These are phyloP conservation scores for Hemileccinum rubropunctum DNA, from an alignment of 768 basidiomycete genomes.

Conservation along the genomic window DNA sequence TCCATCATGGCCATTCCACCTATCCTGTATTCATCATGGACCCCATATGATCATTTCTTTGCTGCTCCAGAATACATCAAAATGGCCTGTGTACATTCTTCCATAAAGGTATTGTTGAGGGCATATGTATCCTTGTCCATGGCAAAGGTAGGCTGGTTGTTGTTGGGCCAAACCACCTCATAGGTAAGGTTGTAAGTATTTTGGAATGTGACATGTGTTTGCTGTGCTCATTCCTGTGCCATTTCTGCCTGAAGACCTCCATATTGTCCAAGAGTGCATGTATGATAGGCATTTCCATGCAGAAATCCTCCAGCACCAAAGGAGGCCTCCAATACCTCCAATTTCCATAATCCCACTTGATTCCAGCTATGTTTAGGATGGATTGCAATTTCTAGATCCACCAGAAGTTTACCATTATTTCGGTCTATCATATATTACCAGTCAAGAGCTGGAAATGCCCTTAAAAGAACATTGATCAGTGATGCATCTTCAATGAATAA, in stretches of 20 bases:
- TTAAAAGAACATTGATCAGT: too few relatives aligned
- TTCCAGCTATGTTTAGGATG: not conserved
- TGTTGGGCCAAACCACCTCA: too few relatives aligned
- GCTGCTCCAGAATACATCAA: not conserved
- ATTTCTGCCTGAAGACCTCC: too few relatives aligned
- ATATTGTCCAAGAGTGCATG: constrained; percentile 6
- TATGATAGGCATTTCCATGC: constrained; percentile 2
- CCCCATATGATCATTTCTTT: constrained; percentile 4
- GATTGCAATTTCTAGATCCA: constrained; percentile 1
- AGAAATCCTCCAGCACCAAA: constrained; percentile 9
- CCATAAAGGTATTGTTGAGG: not conserved
- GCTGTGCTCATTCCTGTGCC: not conserved
- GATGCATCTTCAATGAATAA: too few relatives aligned
- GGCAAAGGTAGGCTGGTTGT: too few relatives aligned
- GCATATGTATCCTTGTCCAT: constrained; percentile 15
- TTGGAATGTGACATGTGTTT: constrained; percentile 11
- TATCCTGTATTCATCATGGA: constrained; percentile 4
- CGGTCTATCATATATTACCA: constrained; percentile 7
- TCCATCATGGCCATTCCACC: too few relatives aligned
- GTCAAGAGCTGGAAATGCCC: not conserved
- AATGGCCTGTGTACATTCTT: not conserved
- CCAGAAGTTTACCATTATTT: not conserved
- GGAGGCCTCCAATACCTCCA: too few relatives aligned
- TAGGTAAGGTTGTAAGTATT: constrained; percentile 20
- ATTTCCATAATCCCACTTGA: constrained; percentile 6